Evolutionary conservation across 2,329 filamentous ascomycete species (phyloP), one percentile per base, ranked within the genome.

Genomic region (Pestalotiopsis fici): DNA sequence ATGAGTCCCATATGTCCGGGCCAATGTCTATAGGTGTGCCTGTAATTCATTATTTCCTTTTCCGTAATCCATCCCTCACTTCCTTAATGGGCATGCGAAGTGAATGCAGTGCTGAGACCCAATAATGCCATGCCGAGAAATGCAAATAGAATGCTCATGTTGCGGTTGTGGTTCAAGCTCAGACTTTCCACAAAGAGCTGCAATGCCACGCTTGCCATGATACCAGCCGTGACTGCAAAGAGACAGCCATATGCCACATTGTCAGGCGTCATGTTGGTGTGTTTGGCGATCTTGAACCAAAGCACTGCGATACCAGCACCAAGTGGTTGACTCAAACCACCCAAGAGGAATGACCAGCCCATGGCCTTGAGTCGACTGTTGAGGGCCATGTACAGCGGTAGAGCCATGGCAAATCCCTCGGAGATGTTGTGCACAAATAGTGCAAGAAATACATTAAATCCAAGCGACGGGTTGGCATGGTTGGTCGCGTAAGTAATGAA

Each of bases 371-470:
- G 83, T 59, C 94, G 91, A 67, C 90, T 95, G 69, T 91, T 88
- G 37, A 98, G 88, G 1, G 96, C 96, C 74, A 99, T 92, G 79
- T 97, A 99, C 0, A 99, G 85, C 0, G 96, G 96, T 0, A 99
- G 83, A 0, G 94, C 94, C 87, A 99, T 92, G 69, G 95, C 93
- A 77, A 98, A 98, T 1, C 96, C 96, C 82, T 99, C 96, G 31
- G 94, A 95, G 75, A 99, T 97, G 81, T 98, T 99, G 85, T 99
- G 96, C 68, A 99, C 95, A 77, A 97, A 97, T 7, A 99, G 87
- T 0, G 96, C 95, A 79, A 98, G 88, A 81, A 99, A 99, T 65
- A 99, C 94, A 64, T 93, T 92, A 79, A 97, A 90, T 23, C 96
- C 96, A 0, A 99, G 88, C 0, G 87, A 85, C 0, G 96, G 95